Evolutionary conservation across 495 filamentous ascomycete species (phyloP).

Genomic region (Pyrenula aspistea): DNA sequence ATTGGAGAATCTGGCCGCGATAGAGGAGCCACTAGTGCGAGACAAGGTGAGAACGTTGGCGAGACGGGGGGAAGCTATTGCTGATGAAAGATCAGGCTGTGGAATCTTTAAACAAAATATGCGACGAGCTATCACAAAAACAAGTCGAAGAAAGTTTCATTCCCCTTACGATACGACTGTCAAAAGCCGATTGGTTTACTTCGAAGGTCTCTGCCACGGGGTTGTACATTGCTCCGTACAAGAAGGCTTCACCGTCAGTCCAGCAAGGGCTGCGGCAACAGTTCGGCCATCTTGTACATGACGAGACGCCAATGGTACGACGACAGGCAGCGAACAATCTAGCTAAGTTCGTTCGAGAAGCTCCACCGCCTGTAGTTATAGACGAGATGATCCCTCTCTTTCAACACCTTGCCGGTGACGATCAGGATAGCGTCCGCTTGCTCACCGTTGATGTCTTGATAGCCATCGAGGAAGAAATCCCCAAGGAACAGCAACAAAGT

Average conservation of each 20-base stretch:
- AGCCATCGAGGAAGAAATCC: conserved; percentile 90
- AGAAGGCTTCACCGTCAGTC: conserved; percentile 66
- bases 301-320: conserved; percentile 97
- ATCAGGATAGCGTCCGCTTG: conserved; percentile 93
- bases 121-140: conserved; percentile 72
- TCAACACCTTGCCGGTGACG: conserved; percentile 88
- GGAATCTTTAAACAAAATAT: conserved; percentile 98
- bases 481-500: conserved; percentile 94
- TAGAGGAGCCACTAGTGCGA: conserved; percentile 92
- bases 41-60: conserved; percentile 72
- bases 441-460: conserved; percentile 95
- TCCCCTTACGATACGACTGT: conserved; percentile 83
- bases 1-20: conserved; percentile 93
- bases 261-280: conserved; percentile 85
- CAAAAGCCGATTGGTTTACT: conserved; percentile 99
- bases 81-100: conserved; percentile 55
- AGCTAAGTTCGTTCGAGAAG: conserved; percentile 93
- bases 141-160: conserved; percentile 97
- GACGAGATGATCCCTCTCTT: conserved; percentile 99
- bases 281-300: conserved; percentile 85
- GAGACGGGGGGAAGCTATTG: not conserved
- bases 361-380: conserved; percentile 80
- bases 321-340: conserved; percentile 92
- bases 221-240: conserved; percentile 85
- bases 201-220: conserved; percentile 97